phyloP scores from a whole-genome alignment of 1,139 yeast species.

The Sugiyamaella sp. region DNA sequence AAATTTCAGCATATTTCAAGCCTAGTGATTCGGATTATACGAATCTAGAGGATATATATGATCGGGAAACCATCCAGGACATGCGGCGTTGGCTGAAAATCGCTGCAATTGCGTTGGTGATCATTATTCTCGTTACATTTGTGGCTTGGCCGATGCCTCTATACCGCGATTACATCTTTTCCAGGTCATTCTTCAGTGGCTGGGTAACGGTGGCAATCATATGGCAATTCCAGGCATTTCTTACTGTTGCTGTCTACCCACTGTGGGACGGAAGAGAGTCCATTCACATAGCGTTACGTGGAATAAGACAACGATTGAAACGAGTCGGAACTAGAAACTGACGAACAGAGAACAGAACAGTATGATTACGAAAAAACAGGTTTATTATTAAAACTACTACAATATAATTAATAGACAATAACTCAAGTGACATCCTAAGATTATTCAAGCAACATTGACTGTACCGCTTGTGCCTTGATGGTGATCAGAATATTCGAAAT shows the following conservation, averaged over 20 bases:
- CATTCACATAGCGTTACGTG: conserved; percentile 62
- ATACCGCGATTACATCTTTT: conserved; percentile 47
- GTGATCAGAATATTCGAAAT: conserved; percentile 21
- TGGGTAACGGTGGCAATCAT: conserved; percentile 45
- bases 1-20: conserved; percentile 22
- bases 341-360: not conserved
- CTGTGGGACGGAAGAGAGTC: conserved; percentile 53
- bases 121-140: conserved; percentile 44
- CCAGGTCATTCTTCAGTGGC: conserved; percentile 45
- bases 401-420: not conserved
- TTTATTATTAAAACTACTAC: too few species aligned
- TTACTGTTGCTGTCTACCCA: conserved; percentile 48
- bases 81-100: conserved; percentile 31
- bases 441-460: not conserved
- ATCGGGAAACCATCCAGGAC: conserved; percentile 18
- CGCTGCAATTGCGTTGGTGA: conserved; percentile 41
- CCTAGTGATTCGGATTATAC: not conserved
- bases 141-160: conserved; percentile 50
- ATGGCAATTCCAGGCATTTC: conserved; percentile 45
- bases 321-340: too few species aligned
- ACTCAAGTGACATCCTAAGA: not conserved
- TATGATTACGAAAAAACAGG: not conserved
- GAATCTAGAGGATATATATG: conserved; percentile 17
- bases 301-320: conserved; percentile 44
- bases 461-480: not conserved